Base-by-base conservation (phyloP, 1,284 basidiomycete species). In the Cystobasidium sp. region DNA sequence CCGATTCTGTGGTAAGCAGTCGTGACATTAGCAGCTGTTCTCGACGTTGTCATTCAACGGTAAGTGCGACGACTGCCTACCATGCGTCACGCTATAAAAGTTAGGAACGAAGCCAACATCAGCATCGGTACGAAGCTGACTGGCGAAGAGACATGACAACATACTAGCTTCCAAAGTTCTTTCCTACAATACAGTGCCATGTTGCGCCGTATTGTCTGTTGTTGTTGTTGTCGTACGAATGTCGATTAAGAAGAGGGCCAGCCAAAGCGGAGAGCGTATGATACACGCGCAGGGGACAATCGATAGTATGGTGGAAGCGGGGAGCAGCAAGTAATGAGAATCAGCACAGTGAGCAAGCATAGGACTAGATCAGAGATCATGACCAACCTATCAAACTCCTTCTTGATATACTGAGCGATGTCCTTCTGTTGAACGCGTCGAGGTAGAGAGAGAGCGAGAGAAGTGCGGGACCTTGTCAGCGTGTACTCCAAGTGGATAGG, bases 401-500 rank as follows among this genome's bases (percentile, higher is more conserved):
- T 73, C 71, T 76, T 76, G 75, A 76, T 74, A 46, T 68, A 64
- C 22, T 56, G 44, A 20, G 75, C 75, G 51, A 76, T 76, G 65
- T 76, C 75, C 58, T 76, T 76, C 61, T 75, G 64, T 59, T 53
- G 20, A 16, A 22, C 52, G 52, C 24, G 20, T 53, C 52, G 9
- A 18, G 20, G 52, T 53, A 31, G 31, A 31, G 31, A 5, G 1
- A 31, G 52, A 18, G 5, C 5, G 24, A 22, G n/a, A 53, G 24
- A 22, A 18, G 20, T 6, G 22, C 20, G 24, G 53, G 53, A 56
- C 53, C 39, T 37, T 22, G 53, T 56, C 53, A 56, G 53, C 53
- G 39, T 43, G 14, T 20, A 12, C 1, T 22, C 14, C 52, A 53
- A 22, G 52, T 3, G 18, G 52, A 10, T 3, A 53, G 52, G 18